A percentile compares a stretch with the other conserved stretches of the same genome.
These are phyloP conservation scores for Bipolaris cookei DNA, from an alignment of 2,329 filamentous ascomycete genomes.

Conservation along the genomic window DNA sequence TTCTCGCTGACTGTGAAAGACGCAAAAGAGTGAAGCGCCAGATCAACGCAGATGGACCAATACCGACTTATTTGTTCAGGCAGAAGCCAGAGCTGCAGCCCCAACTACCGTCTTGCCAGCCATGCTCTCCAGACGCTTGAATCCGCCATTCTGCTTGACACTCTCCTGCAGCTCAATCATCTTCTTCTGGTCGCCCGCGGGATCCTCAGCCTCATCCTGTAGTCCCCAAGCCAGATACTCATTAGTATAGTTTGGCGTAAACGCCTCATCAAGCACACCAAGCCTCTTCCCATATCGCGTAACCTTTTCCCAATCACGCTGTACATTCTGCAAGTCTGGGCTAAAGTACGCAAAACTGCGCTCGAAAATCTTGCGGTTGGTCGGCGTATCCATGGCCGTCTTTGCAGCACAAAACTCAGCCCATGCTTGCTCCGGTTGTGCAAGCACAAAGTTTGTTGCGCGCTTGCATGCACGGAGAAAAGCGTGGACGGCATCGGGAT, in stretches of 20 bases:
- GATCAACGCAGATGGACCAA: neutral
- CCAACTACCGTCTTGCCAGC: constrained; percentile 24
- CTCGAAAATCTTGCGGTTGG: constrained; percentile 82
- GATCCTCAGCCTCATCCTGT: constrained; percentile 69
- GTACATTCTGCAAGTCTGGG: constrained; percentile 74
- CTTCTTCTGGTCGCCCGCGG: constrained; percentile 74
- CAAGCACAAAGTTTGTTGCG: constrained; percentile 74
- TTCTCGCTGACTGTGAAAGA: neutral
- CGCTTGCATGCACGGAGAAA: constrained; percentile 77
- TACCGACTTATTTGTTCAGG: neutral
- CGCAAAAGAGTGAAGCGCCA: constrained; percentile 10
- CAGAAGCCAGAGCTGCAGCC: constrained; percentile 19
- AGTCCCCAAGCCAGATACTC: constrained; percentile 70
- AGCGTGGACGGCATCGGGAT: constrained; percentile 68
- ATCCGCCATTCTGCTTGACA: constrained; percentile 70
- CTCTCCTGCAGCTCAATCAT: constrained; percentile 73
- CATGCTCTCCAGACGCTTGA: constrained; percentile 55
- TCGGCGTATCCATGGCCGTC: constrained; percentile 68
- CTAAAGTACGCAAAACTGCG: constrained; percentile 79
- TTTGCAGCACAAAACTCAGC: constrained; percentile 74
- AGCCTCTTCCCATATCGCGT: constrained; percentile 77
- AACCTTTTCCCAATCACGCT: constrained; percentile 78
- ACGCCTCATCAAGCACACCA: constrained; percentile 67
- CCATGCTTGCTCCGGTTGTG: constrained; percentile 68
- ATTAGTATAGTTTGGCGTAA: constrained; percentile 78